Conservation (phyloP, 371 early-diverging fungal species). For the Actinomucor elegans region DNA sequence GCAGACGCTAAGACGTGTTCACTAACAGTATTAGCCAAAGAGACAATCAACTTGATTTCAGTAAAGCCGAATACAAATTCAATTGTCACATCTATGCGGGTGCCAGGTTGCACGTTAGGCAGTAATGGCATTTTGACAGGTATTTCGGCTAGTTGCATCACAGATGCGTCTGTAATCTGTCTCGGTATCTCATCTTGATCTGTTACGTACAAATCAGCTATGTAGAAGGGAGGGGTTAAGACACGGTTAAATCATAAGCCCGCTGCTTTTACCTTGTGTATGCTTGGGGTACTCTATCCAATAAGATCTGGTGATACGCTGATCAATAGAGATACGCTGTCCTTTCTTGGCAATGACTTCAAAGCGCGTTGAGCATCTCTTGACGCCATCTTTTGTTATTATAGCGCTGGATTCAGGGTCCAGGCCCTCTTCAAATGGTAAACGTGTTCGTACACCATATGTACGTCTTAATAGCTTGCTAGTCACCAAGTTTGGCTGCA, state of each 20-base stretch:
- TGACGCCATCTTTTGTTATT: constrained; percentile 46
- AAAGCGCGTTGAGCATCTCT: constrained; percentile 49
- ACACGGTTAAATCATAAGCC: too few species aligned
- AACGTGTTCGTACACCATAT: constrained; percentile 58
- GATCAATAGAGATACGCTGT: constrained; percentile 35
- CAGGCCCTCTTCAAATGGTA: constrained; percentile 49
- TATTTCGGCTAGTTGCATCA: constrained; percentile 47
- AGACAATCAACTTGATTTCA: constrained; percentile 11
- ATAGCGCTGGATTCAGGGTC: constrained; percentile 51
- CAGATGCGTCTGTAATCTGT: constrained; percentile 43
- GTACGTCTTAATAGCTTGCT: constrained; percentile 57
- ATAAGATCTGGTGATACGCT: constrained; percentile 18
- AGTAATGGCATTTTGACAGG: constrained; percentile 51
- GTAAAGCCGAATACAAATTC: constrained; percentile 28
- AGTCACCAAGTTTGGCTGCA: constrained; percentile 50
- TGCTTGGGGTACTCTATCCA: constrained; percentile 39
- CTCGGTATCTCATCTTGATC: constrained; percentile 48
- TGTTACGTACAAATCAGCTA: constrained; percentile 34
- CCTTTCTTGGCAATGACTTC: constrained; percentile 48
- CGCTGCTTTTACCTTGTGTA: constrained; percentile 26
- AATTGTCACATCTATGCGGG: constrained; percentile 46
- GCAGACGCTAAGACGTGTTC: constrained; percentile 5
- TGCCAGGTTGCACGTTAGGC: constrained; percentile 42
- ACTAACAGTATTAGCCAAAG: constrained; percentile 7
- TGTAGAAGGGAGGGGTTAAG: too few species aligned